Conservation (phyloP, 2,329 filamentous ascomycete genomes). For the Pseudonectria foliicola region DNA sequence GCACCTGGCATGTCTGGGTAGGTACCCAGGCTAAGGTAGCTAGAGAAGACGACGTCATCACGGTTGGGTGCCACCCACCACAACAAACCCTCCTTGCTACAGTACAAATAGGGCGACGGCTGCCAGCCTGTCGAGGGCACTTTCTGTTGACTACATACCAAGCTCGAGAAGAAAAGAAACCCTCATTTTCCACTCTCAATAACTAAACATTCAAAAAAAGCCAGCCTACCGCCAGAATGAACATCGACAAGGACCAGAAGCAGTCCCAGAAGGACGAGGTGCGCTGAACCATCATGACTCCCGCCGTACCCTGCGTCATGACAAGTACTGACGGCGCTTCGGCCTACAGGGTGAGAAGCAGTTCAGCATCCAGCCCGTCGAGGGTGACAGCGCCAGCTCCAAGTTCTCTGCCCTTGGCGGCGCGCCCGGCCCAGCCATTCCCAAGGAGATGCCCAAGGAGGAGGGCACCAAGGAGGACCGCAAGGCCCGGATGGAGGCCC, state of each 20-base stretch:
- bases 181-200: constrained; percentile 1
- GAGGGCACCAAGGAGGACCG: constrained; percentile 65
- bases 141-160: background rate
- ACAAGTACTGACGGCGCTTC: constrained; percentile 7
- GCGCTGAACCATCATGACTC: constrained; percentile 3
- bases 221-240: constrained; percentile 20
- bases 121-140: background rate
- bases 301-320: background rate
- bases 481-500: constrained; percentile 53
- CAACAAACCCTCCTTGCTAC: no score
- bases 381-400: constrained; percentile 34
- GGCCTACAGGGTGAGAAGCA: constrained; percentile 33
- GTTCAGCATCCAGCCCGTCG: constrained; percentile 39
- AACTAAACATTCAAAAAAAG: constrained; percentile 2
- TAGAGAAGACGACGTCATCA: no score
- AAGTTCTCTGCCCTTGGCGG: constrained; percentile 47
- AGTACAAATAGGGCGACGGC: no score
- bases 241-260: constrained; percentile 22
- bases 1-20: no score
- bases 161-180: constrained; percentile 5
- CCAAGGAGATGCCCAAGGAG: constrained; percentile 44
- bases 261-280: constrained; percentile 20
- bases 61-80: no score
- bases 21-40: no score
- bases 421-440: constrained; percentile 50